Percentiles rank a stretch among this genome's conserved stretches.
These are phyloP conservation scores for Tarenaya hassleriana DNA, from an alignment of 345 rosid species.

Conservation along the genomic window DNA sequence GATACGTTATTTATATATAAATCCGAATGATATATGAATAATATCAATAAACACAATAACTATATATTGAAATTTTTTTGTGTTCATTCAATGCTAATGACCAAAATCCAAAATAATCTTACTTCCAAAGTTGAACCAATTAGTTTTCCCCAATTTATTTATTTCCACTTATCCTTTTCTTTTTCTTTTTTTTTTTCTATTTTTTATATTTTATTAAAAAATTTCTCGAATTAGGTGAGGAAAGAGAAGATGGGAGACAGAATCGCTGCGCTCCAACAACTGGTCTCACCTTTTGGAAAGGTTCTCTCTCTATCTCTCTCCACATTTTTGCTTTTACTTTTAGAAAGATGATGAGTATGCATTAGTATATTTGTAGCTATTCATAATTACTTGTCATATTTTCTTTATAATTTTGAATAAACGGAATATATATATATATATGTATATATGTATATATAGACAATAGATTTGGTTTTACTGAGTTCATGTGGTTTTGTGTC, in stretches of 20 bases:
- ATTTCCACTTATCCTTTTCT: too few relatives aligned
- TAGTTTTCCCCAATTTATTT: too few relatives aligned
- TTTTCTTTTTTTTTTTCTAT: not conserved
- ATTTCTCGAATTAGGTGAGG: conserved; percentile 64
- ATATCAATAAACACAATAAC: too few relatives aligned
- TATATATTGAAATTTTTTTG: too few relatives aligned
- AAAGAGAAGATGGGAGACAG: conserved; percentile 99
- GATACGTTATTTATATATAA: too few relatives aligned
- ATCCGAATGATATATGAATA: too few relatives aligned
- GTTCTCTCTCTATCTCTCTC: conserved; percentile 38
- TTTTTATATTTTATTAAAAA: not conserved
- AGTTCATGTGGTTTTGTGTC: conserved; percentile 37
- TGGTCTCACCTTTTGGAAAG: conserved; percentile 99
- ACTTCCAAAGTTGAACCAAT: too few relatives aligned
- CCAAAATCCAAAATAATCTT: not conserved
- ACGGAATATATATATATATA: conserved; percentile 13
- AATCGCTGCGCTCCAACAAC: conserved; percentile 99
- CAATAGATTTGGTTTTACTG: conserved; percentile 27
- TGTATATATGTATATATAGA: conserved; percentile 1
- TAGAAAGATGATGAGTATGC: conserved; percentile 33
- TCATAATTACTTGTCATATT: conserved; percentile 25
- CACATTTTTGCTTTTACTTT: conserved; percentile 29
- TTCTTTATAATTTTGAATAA: conserved; percentile 11
- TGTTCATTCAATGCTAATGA: not conserved
- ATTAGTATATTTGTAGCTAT: conserved; percentile 30